A percentile compares a stretch with the other conserved stretches of the same genome.
Evolutionary conservation across 257 asterid genomes (phyloP).

Genomic region (Ballota nigra): DNA sequence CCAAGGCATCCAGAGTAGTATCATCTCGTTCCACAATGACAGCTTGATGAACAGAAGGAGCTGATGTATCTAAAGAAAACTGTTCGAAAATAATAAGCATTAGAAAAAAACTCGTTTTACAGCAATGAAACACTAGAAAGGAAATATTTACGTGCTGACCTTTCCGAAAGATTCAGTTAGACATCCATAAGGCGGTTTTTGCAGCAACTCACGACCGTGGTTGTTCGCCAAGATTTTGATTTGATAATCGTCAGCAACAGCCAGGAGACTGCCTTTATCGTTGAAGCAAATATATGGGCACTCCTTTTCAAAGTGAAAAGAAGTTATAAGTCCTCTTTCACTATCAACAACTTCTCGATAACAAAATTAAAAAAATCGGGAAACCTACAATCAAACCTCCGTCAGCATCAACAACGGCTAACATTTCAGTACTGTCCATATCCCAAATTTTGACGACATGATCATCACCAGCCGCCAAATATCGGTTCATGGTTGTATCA

Average conservation of each 20-base stretch:
- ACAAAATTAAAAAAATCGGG: background rate
- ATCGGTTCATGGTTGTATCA: slow-evolving; percentile 38
- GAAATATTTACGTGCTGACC: slow-evolving; percentile 31
- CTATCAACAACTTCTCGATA: background rate
- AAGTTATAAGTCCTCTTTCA: slow-evolving; percentile 7
- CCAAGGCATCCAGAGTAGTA: slow-evolving; percentile 19
- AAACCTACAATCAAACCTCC: slow-evolving; percentile 61
- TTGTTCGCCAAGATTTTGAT: slow-evolving; percentile 68
- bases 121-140: background rate
- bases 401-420: slow-evolving; percentile 50
- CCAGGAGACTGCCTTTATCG: slow-evolving; percentile 55
- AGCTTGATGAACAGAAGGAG: slow-evolving; percentile 19
- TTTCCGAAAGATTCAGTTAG: slow-evolving; percentile 30
- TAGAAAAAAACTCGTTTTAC: slow-evolving; percentile 6
- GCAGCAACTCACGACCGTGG: slow-evolving; percentile 46
- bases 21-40: slow-evolving; percentile 5
- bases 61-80: slow-evolving; percentile 34
- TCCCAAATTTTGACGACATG: slow-evolving; percentile 72
- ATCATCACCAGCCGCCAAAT: slow-evolving; percentile 66
- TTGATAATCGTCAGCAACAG: slow-evolving; percentile 47
- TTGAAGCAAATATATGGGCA: slow-evolving; percentile 59
- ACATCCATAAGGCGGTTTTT: slow-evolving; percentile 25
- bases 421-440: slow-evolving; percentile 36
- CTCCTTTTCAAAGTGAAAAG: slow-evolving; percentile 37
- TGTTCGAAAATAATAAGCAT: slow-evolving; percentile 22